Conservation (phyloP, 2,329 filamentous ascomycete species). For the Fusarium sp. region DNA sequence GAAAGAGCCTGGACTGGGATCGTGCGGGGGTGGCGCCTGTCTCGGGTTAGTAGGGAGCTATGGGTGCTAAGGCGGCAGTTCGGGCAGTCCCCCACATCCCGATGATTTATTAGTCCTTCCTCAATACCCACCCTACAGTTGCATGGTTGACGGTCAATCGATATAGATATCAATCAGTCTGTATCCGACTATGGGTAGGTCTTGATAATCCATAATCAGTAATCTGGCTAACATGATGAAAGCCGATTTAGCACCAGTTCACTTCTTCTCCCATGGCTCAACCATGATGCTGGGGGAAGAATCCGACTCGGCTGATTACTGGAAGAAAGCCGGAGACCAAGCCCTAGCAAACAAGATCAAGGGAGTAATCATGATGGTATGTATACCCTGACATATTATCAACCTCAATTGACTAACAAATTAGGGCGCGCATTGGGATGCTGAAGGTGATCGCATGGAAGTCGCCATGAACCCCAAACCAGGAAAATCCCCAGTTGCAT, state of each 20-base stretch:
- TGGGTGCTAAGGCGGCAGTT: background rate
- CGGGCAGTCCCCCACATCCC: conserved; percentile 16
- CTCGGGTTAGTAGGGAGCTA: background rate
- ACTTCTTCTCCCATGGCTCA: conserved; percentile 44
- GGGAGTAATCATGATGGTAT: conserved; percentile 41
- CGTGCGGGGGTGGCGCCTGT: conserved; percentile 12
- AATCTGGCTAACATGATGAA: background rate
- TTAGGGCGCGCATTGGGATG: conserved; percentile 70
- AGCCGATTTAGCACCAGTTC: conserved; percentile 35
- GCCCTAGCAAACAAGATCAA: conserved; percentile 37
- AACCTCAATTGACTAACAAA: background rate
- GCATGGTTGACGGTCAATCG: background rate
- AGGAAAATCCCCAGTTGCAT: conserved; percentile 72
- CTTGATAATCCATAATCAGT: too few relatives aligned
- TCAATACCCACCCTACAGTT: background rate
- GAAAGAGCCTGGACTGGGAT: background rate
- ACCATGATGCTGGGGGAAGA: conserved; percentile 46
- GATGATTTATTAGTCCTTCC: background rate
- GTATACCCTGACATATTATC: background rate
- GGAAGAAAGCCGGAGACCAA: conserved; percentile 42
- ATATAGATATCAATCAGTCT: conserved; percentile 5
- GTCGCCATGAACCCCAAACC: conserved; percentile 71
- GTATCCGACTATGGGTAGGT: conserved; percentile 3
- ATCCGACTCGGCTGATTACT: conserved; percentile 34
- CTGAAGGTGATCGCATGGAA: conserved; percentile 65